A percentile compares a stretch with the other conserved stretches of the same genome.
Evolutionary conservation across 2,329 filamentous ascomycete genomes (phyloP).

Genomic region (Cryphonectria parasitica): DNA sequence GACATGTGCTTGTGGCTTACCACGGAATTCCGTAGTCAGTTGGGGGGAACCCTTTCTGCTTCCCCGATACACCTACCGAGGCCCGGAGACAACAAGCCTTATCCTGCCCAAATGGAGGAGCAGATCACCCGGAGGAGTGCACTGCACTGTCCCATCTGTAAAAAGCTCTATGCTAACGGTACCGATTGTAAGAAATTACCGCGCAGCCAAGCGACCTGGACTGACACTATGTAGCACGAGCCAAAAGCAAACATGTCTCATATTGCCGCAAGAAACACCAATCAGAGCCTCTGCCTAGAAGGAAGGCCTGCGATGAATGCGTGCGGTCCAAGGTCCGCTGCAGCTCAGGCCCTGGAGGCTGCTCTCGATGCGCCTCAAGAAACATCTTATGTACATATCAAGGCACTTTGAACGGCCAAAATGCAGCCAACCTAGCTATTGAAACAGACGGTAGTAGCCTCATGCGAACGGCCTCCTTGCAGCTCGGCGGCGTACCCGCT

Average conservation of each 20-base stretch:
- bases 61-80: constrained; percentile 6
- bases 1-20: constrained; percentile 1
- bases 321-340: constrained; percentile 24
- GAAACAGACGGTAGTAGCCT: constrained; percentile 10
- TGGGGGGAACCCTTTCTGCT: constrained; percentile 12
- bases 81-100: constrained; percentile 11
- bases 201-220: not conserved
- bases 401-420: constrained; percentile 4
- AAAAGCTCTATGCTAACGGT: constrained; percentile 13
- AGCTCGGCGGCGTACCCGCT: constrained; percentile 1
- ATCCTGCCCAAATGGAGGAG: constrained; percentile 16
- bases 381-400: constrained; percentile 16
- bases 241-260: constrained; percentile 22
- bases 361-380: constrained; percentile 22
- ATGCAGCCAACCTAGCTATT: constrained; percentile 5
- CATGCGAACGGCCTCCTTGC: constrained; percentile 1
- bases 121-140: constrained; percentile 1
- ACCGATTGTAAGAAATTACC: constrained; percentile 14
- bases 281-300: constrained; percentile 15
- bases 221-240: constrained; percentile 18
- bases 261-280: constrained; percentile 24
- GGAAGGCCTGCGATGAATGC: constrained; percentile 26
- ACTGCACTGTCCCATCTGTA: constrained; percentile 17
- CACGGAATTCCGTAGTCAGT: constrained; percentile 21
- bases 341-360: constrained; percentile 13